phyloP scores from a whole-genome alignment of 2,329 filamentous ascomycete genomes.

The Aspergillus ustus region DNA sequence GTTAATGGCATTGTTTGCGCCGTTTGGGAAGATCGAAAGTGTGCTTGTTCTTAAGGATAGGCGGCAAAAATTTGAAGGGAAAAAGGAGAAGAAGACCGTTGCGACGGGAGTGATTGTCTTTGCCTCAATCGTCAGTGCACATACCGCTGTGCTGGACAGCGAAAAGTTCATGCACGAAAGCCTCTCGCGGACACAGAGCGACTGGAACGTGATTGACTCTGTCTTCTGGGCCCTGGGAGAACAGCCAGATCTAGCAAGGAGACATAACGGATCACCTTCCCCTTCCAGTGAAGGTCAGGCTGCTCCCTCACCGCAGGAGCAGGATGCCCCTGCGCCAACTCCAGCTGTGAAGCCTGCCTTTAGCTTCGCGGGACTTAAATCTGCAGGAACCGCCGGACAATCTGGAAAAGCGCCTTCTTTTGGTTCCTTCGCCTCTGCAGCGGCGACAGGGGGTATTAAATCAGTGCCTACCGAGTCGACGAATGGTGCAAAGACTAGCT shows the following conservation, averaged over 20 bases:
- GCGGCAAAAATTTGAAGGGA: slow-evolving; percentile 54
- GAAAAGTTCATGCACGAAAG: slow-evolving; percentile 39
- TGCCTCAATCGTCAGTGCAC: slow-evolving; percentile 61
- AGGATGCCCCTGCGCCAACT: slow-evolving; percentile 16
- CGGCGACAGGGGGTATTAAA: slow-evolving; percentile 33
- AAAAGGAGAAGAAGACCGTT: slow-evolving; percentile 56
- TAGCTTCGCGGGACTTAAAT: slow-evolving; percentile 41
- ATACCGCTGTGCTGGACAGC: slow-evolving; percentile 60
- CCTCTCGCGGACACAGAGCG: slow-evolving; percentile 36
- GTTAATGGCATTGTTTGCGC: slow-evolving; percentile 53
- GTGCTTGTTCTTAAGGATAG: slow-evolving; percentile 61
- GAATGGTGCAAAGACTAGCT: slow-evolving; percentile 38
- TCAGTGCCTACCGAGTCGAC: slow-evolving; percentile 30
- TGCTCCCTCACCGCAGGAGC: slow-evolving; percentile 26
- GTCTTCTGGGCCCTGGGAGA: slow-evolving; percentile 60
- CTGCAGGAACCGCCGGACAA: slow-evolving; percentile 25
- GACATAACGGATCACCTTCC: slow-evolving; percentile 17
- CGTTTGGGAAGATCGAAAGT: slow-evolving; percentile 63
- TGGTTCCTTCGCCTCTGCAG: slow-evolving; percentile 45
- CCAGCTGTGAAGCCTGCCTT: slow-evolving; percentile 33
- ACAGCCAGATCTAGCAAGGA: slow-evolving; percentile 52
- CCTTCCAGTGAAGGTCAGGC: slow-evolving; percentile 28
- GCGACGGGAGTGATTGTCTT: slow-evolving; percentile 62
- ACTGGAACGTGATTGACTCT: slow-evolving; percentile 57
- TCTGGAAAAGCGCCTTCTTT: slow-evolving; percentile 47